Percentiles rank a stretch among this genome's conserved stretches.
These are phyloP conservation scores for Wickerhamomyces kurtzmanii DNA, from an alignment of 805 yeast species.

Conservation along the genomic window DNA sequence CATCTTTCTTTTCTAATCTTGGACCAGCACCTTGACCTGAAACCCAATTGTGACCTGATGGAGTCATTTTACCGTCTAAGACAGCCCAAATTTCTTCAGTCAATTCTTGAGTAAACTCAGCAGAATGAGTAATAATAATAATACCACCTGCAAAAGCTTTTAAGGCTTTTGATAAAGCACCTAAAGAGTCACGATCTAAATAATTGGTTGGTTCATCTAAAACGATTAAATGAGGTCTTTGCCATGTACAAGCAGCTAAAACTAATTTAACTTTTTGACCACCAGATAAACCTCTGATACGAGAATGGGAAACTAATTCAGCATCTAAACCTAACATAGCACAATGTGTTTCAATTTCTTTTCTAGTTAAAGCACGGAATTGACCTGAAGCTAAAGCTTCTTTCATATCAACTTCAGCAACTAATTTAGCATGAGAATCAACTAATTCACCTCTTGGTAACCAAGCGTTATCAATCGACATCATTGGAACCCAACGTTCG, in stretches of 20 bases:
- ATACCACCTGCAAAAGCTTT: conserved; percentile 99
- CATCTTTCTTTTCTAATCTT: conserved; percentile 94
- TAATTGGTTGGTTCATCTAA: conserved; percentile 99
- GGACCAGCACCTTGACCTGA: conserved; percentile 99
- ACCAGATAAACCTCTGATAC: conserved; percentile 99
- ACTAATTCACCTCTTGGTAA: conserved; percentile 97
- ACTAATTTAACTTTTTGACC: conserved; percentile 99
- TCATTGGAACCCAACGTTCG: conserved; percentile 99
- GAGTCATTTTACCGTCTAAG: conserved; percentile 95
- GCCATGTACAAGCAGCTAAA: conserved; percentile 99
- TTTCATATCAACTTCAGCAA: conserved; percentile 99
- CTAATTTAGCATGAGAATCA: conserved; percentile 97
- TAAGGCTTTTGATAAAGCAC: conserved; percentile 98
- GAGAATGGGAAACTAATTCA: conserved; percentile 98
- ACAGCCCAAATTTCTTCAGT: conserved; percentile 99
- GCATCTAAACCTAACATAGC: conserved; percentile 97
- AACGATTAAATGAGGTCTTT: conserved; percentile 99
- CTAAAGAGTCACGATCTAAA: conserved; percentile 98
- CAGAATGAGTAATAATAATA: conserved; percentile 99
- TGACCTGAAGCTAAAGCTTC: conserved; percentile 99
- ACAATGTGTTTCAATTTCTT: conserved; percentile 99
- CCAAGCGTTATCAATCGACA: conserved; percentile 99
- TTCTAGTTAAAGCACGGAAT: conserved; percentile 99
- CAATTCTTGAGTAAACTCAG: conserved; percentile 98
- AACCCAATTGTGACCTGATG: conserved; percentile 99